Base-by-base conservation (phyloP, 78 protist genomes). In the Acrasis kona region DNA sequence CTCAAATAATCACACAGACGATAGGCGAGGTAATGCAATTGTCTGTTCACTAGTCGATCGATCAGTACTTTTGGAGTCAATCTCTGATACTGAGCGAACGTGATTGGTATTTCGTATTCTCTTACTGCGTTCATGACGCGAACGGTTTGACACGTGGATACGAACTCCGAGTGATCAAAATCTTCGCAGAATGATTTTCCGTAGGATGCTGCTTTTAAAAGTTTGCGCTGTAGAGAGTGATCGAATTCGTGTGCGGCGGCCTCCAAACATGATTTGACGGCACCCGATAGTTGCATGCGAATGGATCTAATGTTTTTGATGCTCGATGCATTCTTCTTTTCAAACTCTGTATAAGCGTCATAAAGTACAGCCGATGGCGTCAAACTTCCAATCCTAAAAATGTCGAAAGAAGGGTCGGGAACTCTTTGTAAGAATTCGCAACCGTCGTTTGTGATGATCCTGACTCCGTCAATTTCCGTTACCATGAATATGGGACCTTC, bases 401-500 rank as follows among this genome's bases (percentile, higher is more conserved):
- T 87, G 42, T 70, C 57, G n/a, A n/a, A 10, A 2, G 76, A 66
- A 58, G 72, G 6, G 30, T 50, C 66, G 0, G 96, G 94, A 1
- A 93, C 95, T 2, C 76, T 64, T 2, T 84, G 83, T 31, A 93
- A 39, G 65, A 90, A 82, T 65, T 91, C 93, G 38, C 83, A 39
- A 10, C 65, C 12, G 9, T 37, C 29, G 34, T 40, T 64, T 2
- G 90, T 64, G 5, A 92, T 9, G 32, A 92, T 77, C 8, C 97
- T 69, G 27, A 90, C 72, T 28, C 96, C 94, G 61, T 92, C 96
- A 10, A 76, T 40, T 38, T 92, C 96, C 0, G 93, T 68, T 3
- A 89, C 67, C 6, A 90, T 65, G 27, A 29, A 7, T 5, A 39
- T 39, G 7, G 86, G 71, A n/a, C 5, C 41, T 41, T 83, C 92